phyloP scores from a whole-genome alignment of 2,329 filamentous ascomycete species.

The Periconia digitata region DNA sequence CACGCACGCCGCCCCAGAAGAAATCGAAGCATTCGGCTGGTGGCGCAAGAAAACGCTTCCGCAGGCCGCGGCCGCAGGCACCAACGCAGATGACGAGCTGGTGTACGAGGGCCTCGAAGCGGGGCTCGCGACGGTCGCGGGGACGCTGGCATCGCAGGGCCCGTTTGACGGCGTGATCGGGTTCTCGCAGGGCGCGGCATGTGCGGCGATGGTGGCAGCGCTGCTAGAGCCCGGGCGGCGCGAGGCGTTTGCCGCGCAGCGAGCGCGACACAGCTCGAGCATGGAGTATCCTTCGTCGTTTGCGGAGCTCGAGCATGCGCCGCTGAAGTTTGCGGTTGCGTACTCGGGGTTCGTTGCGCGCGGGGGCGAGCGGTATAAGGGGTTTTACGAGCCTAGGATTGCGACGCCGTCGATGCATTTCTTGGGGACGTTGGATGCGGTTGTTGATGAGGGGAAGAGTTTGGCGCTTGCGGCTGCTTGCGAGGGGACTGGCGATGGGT shows the following conservation, averaged over 20 bases:
- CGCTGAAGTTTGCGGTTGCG: conserved; percentile 69
- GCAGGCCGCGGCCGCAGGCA: too few species aligned
- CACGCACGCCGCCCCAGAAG: conserved; percentile 47
- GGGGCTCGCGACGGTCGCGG: conserved; percentile 65
- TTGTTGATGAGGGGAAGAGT: conserved; percentile 78
- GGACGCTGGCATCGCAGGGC: conserved; percentile 28
- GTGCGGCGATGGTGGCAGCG: conserved; percentile 71
- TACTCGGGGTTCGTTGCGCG: conserved; percentile 77
- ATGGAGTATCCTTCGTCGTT: conserved; percentile 58
- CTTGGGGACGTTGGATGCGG: conserved; percentile 79
- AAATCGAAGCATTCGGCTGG: conserved; percentile 78
- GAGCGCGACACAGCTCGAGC: conserved; percentile 39
- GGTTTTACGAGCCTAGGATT: conserved; percentile 75
- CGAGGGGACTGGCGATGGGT: conserved; percentile 45
- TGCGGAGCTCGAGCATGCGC: conserved; percentile 49
- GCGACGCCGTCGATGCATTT: conserved; percentile 79
- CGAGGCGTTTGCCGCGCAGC: conserved; percentile 51
- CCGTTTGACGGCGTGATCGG: conserved; percentile 42
- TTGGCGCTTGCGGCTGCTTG: conserved; percentile 68
- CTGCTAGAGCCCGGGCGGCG: conserved; percentile 63
- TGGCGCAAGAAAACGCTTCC: conserved; percentile 69
- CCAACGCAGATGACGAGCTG: conserved; percentile 44
- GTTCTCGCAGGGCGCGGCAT: conserved; percentile 49
- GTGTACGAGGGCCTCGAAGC: conserved; percentile 70
- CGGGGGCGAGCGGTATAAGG: conserved; percentile 62